These are phyloP conservation scores for Amanita molliuscula DNA, from an alignment of 768 basidiomycete genomes.

Conservation along the genomic window DNA sequence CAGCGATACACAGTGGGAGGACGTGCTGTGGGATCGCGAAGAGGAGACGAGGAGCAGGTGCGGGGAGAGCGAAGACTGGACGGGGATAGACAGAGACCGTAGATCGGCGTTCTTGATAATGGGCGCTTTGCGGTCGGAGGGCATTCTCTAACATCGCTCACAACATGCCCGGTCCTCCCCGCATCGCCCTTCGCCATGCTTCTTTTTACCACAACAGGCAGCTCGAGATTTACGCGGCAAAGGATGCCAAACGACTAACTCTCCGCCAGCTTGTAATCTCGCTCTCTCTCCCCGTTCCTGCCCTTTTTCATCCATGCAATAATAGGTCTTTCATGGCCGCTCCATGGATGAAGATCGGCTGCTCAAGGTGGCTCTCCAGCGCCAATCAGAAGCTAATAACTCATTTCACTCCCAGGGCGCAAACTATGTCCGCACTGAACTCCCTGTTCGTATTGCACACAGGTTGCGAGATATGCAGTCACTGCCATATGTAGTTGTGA, in stretches of 20 bases:
- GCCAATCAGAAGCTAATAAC: neutral
- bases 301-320: neutral
- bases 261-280: constrained; percentile 62
- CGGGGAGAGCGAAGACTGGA: constrained; percentile 60
- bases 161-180: neutral
- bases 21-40: constrained; percentile 68
- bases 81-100: constrained; percentile 68
- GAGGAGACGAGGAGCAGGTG: constrained; percentile 35
- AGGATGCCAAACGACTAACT: constrained; percentile 60
- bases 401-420: constrained; percentile 45
- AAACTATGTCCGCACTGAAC: constrained; percentile 83
- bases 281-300: constrained; percentile 9
- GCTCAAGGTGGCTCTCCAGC: constrained; percentile 38
- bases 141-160: constrained; percentile 32
- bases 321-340: constrained; percentile 78
- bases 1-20: constrained; percentile 72
- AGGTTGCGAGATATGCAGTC: constrained; percentile 79
- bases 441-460: constrained; percentile 83
- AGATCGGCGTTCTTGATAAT: constrained; percentile 74
- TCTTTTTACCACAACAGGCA: constrained; percentile 77
- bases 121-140: constrained; percentile 65
- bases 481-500: constrained; percentile 80
- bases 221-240: constrained; percentile 70
- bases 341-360: constrained; percentile 71
- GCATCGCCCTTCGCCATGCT: neutral